Percentiles rank a stretch among this genome's conserved stretches.
Conservation (phyloP, 176 grass and related monocot genomes). For the Rhynchospora breviuscula region DNA sequence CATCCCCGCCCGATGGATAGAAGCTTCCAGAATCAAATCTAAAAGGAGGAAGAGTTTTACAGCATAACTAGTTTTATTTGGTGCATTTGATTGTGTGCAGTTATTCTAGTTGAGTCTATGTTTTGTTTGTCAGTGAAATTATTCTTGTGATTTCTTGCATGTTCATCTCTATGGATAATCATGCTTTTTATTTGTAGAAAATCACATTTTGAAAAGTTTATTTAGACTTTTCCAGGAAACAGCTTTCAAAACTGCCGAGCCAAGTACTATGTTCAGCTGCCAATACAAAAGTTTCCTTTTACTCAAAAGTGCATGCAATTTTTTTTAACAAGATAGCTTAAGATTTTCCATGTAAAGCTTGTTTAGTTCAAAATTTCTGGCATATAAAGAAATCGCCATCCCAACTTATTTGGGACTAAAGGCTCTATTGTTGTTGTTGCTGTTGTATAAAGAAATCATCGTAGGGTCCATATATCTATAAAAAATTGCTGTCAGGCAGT, state of each 20-base stretch:
- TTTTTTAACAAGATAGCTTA: background rate
- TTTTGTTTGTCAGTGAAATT: background rate
- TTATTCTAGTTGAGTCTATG: background rate
- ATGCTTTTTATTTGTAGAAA: background rate
- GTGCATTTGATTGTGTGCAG: background rate
- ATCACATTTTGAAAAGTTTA: background rate
- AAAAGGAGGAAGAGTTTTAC: constrained; percentile 5
- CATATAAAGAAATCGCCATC: background rate
- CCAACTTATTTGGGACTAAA: too few species aligned
- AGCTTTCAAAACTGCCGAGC: background rate
- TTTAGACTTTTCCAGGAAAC: background rate
- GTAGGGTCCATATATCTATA: background rate
- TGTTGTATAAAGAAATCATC: background rate
- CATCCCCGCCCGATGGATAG: constrained; percentile 71
- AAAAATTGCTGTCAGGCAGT: background rate
- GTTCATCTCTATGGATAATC: background rate
- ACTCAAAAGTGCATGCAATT: background rate
- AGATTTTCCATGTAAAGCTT: constrained; percentile 8
- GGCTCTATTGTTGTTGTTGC: too few species aligned
- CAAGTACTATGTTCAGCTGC: background rate
- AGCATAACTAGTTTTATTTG: background rate
- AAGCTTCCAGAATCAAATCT: constrained; percentile 93
- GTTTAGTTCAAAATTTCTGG: background rate
- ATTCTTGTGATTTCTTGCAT: background rate
- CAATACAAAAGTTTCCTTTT: background rate